Evolutionary conservation across 169 alveolate genomes (phyloP).

Genomic region (Pseudocohnilembus persalinus): DNA sequence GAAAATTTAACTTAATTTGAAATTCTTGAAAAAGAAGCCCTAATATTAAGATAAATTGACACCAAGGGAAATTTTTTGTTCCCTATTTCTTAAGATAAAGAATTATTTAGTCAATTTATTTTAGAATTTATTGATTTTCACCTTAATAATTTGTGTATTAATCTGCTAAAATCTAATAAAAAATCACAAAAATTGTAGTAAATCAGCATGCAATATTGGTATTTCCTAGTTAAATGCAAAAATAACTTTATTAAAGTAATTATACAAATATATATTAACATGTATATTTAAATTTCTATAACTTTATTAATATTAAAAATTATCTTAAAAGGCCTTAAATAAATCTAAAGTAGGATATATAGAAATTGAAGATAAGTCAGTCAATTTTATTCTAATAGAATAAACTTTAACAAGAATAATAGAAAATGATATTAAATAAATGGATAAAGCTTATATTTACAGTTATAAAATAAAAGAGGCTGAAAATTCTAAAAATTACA

Average conservation of each 20-base stretch:
- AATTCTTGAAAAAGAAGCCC: not conserved
- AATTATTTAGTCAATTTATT: too few species aligned
- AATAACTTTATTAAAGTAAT: conserved; percentile 8
- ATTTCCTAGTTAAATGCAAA: conserved; percentile 13
- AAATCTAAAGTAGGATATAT: conserved; percentile 1
- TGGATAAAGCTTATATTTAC: conserved; percentile 18
- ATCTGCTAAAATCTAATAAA: not conserved
- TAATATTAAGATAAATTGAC: not conserved
- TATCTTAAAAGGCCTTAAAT: conserved; percentile 3
- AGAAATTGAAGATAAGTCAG: not conserved
- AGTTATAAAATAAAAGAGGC: not conserved
- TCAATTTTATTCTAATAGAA: conserved; percentile 4
- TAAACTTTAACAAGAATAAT: conserved; percentile 8
- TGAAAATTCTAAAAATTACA: not conserved
- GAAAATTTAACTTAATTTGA: not conserved
- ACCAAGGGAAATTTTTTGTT: not conserved
- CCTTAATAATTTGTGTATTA: not conserved
- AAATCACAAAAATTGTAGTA: not conserved
- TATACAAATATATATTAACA: too few species aligned
- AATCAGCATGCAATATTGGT: conserved; percentile 21
- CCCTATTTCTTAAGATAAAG: not conserved
- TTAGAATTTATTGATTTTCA: not conserved
- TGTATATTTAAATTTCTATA: too few species aligned
- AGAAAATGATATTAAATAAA: conserved; percentile 20
- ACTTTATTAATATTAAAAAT: too few species aligned